A percentile compares a stretch with the other conserved stretches of the same genome.
phyloP scores from a whole-genome alignment of 768 basidiomycete genomes.

The Suillus subluteus region DNA sequence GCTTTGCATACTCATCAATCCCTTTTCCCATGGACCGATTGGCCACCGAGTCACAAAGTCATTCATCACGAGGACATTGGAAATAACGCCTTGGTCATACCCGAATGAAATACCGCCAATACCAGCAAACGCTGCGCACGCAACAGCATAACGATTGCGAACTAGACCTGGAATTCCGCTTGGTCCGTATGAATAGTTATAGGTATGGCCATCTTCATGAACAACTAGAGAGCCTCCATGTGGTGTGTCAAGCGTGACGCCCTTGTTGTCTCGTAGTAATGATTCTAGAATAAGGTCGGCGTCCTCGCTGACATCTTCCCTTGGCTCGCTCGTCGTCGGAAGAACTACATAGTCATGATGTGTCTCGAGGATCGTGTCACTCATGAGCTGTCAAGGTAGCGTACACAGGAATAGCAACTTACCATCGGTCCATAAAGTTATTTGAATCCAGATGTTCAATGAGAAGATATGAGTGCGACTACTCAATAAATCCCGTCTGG shows the following conservation, averaged over 20 bases:
- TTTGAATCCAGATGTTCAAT: conserved; percentile 4
- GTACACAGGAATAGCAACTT: conserved; percentile 24
- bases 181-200: conserved; percentile 76
- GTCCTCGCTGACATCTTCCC: conserved; percentile 2
- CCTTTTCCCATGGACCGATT: conserved; percentile 71
- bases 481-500: not conserved
- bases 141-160: conserved; percentile 64
- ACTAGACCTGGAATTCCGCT: conserved; percentile 65
- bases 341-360: conserved; percentile 20
- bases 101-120: conserved; percentile 81
- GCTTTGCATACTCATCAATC: conserved; percentile 67
- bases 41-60: conserved; percentile 74
- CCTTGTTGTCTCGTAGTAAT: conserved; percentile 24
- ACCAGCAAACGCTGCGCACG: conserved; percentile 75
- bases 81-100: conserved; percentile 86
- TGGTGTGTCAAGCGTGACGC: conserved; percentile 24
- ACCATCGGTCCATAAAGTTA: conserved; percentile 5
- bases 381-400: conserved; percentile 42
- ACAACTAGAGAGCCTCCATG: conserved; percentile 33
- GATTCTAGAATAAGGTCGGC: conserved; percentile 7
- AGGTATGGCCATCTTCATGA: conserved; percentile 34
- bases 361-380: conserved; percentile 68
- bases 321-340: not conserved
- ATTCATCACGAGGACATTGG: conserved; percentile 83
- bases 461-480: not conserved